phyloP scores from a whole-genome alignment of 2,329 filamentous ascomycete species.

The Fonsecaea monophora region DNA sequence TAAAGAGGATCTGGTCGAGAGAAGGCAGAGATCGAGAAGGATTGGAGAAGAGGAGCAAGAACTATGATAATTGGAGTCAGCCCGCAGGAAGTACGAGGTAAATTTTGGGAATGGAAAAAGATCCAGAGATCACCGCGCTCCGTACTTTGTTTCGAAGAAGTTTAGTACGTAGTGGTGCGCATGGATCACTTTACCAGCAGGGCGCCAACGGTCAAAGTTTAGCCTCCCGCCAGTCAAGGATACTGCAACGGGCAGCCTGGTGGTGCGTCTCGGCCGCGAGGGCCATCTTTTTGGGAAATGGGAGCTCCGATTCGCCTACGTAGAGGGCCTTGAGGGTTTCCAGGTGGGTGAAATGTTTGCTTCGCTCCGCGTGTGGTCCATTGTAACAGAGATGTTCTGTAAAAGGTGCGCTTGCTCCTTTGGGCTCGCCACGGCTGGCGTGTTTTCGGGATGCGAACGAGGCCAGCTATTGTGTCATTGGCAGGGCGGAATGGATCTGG shows the following conservation, averaged over 20 bases:
- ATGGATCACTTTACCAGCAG: constrained; percentile 8
- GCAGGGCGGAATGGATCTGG: constrained; percentile 16
- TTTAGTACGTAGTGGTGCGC: neutral
- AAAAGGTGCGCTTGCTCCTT: constrained; percentile 15
- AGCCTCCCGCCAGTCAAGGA: neutral
- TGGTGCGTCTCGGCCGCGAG: constrained; percentile 11
- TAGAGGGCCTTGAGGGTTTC: neutral
- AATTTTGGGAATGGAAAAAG: constrained; percentile 1
- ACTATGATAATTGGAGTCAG: constrained; percentile 16
- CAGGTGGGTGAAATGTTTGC: neutral
- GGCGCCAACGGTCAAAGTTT: constrained; percentile 1
- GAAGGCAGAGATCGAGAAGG: constrained; percentile 26
- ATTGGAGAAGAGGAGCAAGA: constrained; percentile 20
- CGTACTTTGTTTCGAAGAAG: constrained; percentile 3
- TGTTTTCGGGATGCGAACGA: constrained; percentile 9
- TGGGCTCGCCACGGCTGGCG: constrained; percentile 18
- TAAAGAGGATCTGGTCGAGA: constrained; percentile 19
- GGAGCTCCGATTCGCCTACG: neutral
- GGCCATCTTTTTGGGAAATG: neutral
- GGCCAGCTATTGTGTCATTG: constrained; percentile 19
- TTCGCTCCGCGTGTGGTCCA: neutral
- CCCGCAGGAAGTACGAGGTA: constrained; percentile 12
- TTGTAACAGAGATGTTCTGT: neutral
- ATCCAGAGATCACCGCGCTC: constrained; percentile 18
- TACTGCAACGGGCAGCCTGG: constrained; percentile 20